A percentile compares a stretch with the other conserved stretches of the same genome.
phyloP scores from a whole-genome alignment of 371 early-diverging fungal species.

The Mucor piriformis region DNA sequence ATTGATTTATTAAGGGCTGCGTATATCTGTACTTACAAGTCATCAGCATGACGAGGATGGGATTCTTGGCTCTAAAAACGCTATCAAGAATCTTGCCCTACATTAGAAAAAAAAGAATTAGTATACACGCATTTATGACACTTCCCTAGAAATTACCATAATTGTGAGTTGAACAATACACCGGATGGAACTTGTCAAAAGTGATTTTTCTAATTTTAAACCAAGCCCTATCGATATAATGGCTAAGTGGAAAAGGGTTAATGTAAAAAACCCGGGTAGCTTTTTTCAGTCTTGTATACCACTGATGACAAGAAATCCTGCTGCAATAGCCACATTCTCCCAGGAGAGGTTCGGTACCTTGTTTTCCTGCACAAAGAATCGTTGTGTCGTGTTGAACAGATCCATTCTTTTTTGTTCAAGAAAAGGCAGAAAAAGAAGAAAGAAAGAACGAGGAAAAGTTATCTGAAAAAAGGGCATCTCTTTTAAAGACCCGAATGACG shows the following conservation, averaged over 20 bases:
- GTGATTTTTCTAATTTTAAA: constrained; percentile 61
- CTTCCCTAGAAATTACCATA: constrained; percentile 57
- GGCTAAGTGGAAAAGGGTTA: constrained; percentile 30
- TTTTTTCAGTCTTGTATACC: constrained; percentile 31
- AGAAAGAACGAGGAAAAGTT: background rate
- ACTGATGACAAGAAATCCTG: constrained; percentile 44
- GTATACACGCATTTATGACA: background rate
- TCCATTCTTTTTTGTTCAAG: background rate
- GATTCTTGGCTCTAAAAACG: constrained; percentile 64
- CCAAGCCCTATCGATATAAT: constrained; percentile 60
- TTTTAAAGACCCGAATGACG: constrained; percentile 20
- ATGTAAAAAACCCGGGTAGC: too few species aligned
- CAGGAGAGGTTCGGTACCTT: constrained; percentile 27
- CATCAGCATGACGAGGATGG: constrained; percentile 59
- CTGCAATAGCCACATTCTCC: constrained; percentile 51
- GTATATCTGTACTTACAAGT: constrained; percentile 43
- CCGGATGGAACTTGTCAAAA: constrained; percentile 64
- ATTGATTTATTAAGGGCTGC: background rate
- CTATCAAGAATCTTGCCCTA: constrained; percentile 66
- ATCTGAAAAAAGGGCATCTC: background rate
- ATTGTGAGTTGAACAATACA: constrained; percentile 67
- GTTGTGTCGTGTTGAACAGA: background rate
- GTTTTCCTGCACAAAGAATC: background rate
- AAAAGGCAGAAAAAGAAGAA: background rate
- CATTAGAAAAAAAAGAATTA: background rate